Base-by-base conservation (phyloP, 345 rosid species). In the Brassica nigra region DNA sequence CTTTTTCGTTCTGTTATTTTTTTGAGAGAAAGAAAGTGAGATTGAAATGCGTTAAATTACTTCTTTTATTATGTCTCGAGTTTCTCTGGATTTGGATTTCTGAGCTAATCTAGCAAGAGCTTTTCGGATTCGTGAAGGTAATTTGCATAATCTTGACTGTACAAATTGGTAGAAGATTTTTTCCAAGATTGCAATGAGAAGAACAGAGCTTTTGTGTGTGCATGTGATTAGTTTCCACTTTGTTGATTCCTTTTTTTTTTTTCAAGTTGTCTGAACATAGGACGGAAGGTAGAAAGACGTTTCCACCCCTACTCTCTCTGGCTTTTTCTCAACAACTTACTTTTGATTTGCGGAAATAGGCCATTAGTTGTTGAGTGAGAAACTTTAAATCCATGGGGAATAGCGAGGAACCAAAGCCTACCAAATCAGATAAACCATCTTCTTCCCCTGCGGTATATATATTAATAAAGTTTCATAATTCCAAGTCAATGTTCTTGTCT, bases 401-500 rank as follows among this genome's bases (percentile, higher is more conserved):
- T 4, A 87, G 76, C 73, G 99, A 90, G 64, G 99, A 95, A 66
- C 80, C 82, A 16, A 93, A 90, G 74, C 67, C 89, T 47, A 73
- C 85, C 15, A 93, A 87, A 83, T 72, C 90, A 37, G 94, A 89
- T 2, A 90, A 88, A 78, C 75, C 92, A 42, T 77, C 93, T 73
- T 85, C 97, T 49, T 23, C 27, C 27, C 89, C 91, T 37, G 75
- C 63, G 87, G 98, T 90, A 81, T 81, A 81, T 81, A 89, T 71
- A 42, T 42, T 42, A 3, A 42, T 34, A 1, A 34, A 59, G 39
- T 74, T 70, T 75, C 59, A 74, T 34, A 15, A 34, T 23, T 23
- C 27, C 27, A 70, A 80, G 71, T 80, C 79, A 80, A 74, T 61
- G 61, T 30, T 74, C 29, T 62, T 70, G 29, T 33, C 12, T 20